These are phyloP conservation scores for Mycena haematopus DNA, from an alignment of 768 basidiomycete species.

Conservation along the genomic window DNA sequence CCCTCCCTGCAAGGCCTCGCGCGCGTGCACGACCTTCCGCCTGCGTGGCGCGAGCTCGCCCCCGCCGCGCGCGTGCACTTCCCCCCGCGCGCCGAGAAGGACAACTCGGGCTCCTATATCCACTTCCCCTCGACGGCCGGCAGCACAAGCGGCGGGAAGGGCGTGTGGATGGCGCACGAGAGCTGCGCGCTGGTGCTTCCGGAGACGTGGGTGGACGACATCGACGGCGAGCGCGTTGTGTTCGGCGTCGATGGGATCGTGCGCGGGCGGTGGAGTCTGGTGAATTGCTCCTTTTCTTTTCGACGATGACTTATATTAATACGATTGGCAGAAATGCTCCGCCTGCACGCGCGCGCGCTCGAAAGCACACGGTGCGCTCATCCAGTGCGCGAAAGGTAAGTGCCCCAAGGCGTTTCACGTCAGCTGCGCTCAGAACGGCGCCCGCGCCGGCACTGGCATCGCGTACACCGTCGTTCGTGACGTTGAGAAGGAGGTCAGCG, in stretches of 20 bases:
- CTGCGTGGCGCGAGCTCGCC: slow-evolving; percentile 56
- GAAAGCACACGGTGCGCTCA: slow-evolving; percentile 78
- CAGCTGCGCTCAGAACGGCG: slow-evolving; percentile 77
- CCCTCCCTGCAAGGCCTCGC: slow-evolving; percentile 59
- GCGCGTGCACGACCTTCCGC: slow-evolving; percentile 71
- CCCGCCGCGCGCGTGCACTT: slow-evolving; percentile 40
- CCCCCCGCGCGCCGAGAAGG: not conserved
- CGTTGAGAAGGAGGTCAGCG: slow-evolving; percentile 72
- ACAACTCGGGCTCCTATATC: slow-evolving; percentile 1
- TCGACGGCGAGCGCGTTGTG: slow-evolving; percentile 58
- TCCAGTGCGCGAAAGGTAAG: slow-evolving; percentile 95
- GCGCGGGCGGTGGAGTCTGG: slow-evolving; percentile 92
- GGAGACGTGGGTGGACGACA: slow-evolving; percentile 89
- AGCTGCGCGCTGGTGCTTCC: slow-evolving; percentile 83
- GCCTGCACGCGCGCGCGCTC: slow-evolving; percentile 73
- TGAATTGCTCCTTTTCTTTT: slow-evolving; percentile 55
- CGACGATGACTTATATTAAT: not conserved
- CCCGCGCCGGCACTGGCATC: slow-evolving; percentile 52
- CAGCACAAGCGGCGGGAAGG: slow-evolving; percentile 41
- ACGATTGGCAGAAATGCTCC: slow-evolving; percentile 77
- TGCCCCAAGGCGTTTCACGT: slow-evolving; percentile 95
- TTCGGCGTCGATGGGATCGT: slow-evolving; percentile 90
- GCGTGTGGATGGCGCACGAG: slow-evolving; percentile 79
- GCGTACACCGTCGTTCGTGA: slow-evolving; percentile 68
- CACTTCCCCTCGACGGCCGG: slow-evolving; percentile 9